Evolutionary conservation across 441 rosid species (phyloP).

Genomic region (Pelargonium myrrhifolium): DNA sequence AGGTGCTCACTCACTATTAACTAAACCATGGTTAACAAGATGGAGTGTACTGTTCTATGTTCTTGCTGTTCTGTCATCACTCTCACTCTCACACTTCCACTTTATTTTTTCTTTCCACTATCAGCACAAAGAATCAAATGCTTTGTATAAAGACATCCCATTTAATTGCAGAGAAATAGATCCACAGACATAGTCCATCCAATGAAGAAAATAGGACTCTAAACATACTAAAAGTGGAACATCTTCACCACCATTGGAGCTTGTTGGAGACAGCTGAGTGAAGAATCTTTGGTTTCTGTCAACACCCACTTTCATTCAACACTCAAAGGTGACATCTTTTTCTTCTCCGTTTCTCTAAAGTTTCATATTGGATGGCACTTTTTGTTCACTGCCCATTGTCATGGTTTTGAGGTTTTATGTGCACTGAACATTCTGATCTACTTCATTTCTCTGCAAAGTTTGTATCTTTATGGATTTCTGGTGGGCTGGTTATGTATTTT

Average conservation of each 20-base stretch:
- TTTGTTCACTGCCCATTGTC: constrained; percentile 9
- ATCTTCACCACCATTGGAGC: constrained; percentile 9
- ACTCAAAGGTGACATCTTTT: constrained; percentile 19
- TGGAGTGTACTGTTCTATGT: neutral
- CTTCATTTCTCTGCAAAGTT: constrained; percentile 7
- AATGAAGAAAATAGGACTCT: neutral
- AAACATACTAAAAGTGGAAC: constrained; percentile 9
- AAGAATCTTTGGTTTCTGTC: constrained; percentile 27
- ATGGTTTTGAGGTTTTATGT: constrained; percentile 2
- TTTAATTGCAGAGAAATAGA: constrained; percentile 11
- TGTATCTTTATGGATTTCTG: constrained; percentile 9
- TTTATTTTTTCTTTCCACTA: neutral
- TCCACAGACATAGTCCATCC: neutral
- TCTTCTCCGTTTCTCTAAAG: constrained; percentile 18
- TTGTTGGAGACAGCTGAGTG: neutral
- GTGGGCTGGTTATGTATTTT: constrained; percentile 19
- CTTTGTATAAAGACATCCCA: constrained; percentile 26
- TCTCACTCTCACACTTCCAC: neutral
- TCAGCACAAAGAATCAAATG: constrained; percentile 26
- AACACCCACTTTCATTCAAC: constrained; percentile 9
- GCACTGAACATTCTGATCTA: neutral
- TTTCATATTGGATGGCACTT: constrained; percentile 20
- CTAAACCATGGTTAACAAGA: neutral
- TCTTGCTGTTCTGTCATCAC: neutral
- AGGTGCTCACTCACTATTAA: too few relatives aligned